Conservation (phyloP, 495 filamentous ascomycete genomes). For the Aeminium ludgeri region DNA sequence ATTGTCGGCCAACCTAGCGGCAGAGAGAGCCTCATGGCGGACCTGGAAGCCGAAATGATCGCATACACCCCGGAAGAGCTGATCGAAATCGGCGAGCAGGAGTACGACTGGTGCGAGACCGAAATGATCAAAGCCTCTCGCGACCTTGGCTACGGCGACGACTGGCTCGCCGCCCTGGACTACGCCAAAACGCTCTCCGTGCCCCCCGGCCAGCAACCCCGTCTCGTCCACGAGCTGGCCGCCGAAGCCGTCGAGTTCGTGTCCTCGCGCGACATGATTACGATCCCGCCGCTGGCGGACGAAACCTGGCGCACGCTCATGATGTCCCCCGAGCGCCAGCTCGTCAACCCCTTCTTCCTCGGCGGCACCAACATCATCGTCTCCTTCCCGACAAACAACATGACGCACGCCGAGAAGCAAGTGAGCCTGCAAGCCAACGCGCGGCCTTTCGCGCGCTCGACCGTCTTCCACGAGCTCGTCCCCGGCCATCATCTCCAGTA, state of each 20-base stretch:
- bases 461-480: slow-evolving; percentile 33
- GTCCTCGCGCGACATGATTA: slow-evolving; percentile 32
- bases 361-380: slow-evolving; percentile 33
- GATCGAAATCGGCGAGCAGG: slow-evolving; percentile 29
- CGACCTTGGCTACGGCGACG: slow-evolving; percentile 14
- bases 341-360: slow-evolving; percentile 32
- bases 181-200: slow-evolving; percentile 36
- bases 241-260: slow-evolving; percentile 28
- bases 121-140: slow-evolving; percentile 28
- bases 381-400: slow-evolving; percentile 32
- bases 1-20: slow-evolving; percentile 38
- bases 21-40: slow-evolving; percentile 26
- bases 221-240: slow-evolving; percentile 29
- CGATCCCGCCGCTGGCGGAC: slow-evolving; percentile 32
- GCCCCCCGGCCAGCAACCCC: slow-evolving; percentile 30
- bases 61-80: slow-evolving; percentile 34
- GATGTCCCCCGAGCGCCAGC: slow-evolving; percentile 32
- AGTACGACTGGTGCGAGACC: slow-evolving; percentile 29
- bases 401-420: slow-evolving; percentile 33
- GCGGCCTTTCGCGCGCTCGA: slow-evolving; percentile 33
- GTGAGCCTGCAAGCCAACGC: slow-evolving; percentile 40
- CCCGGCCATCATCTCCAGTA: slow-evolving; percentile 37
- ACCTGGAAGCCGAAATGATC: slow-evolving; percentile 31
- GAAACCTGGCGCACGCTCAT: slow-evolving; percentile 36
- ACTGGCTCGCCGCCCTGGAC: slow-evolving; percentile 35